Evolutionary conservation across 1,284 basidiomycete species (phyloP), one percentile per base, ranked within the genome.

Genomic region (Laetiporus sulphureus): DNA sequence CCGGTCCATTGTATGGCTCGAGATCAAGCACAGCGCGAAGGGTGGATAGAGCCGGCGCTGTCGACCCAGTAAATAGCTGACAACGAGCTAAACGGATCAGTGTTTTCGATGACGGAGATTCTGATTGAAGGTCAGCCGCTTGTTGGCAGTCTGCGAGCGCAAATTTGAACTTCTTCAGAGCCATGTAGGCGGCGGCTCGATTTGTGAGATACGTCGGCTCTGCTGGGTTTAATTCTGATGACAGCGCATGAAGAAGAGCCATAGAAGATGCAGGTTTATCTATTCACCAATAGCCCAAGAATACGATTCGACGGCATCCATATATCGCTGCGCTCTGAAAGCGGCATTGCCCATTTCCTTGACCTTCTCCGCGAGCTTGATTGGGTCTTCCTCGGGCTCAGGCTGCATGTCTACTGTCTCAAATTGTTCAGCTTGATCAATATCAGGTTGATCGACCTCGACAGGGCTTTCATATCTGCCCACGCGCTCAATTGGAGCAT

Each of bases 141-240:
- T 73, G 68, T 58, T 90, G 86, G 54, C 88, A 91, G 59, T 94
- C 91, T 27, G 73, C 70, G 8, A 92, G 67, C 0, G 90, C 91
- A 2, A 68, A 64, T 27, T 75, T 70, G 69, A 86, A 93, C 33
- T 75, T 74, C 57, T 90, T 90, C 41, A 88, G 59, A 0, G 79
- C 75, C 79, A 94, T 93, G 57, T 85, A 78, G 3, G 90, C 83
- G 2, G 91, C 91, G 1, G 90, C 90, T 32, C 91, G 79, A 62
- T 94, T 94, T 12, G 87, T 87, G 46, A 84, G 69, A 57, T 86
- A 91, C 0, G 84, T 73, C 2, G 88, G 78, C 56, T 91, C 83
- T 3, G 71, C 57, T 0, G 83, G 68, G 46, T 81, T 79, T 44
- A 84, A 63, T 46, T 79, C 39, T 48, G 18, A n/a, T n/a, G n/a